These are phyloP conservation scores for Trametes pubescens DNA, from an alignment of 1,284 basidiomycete genomes.

Conservation along the genomic window DNA sequence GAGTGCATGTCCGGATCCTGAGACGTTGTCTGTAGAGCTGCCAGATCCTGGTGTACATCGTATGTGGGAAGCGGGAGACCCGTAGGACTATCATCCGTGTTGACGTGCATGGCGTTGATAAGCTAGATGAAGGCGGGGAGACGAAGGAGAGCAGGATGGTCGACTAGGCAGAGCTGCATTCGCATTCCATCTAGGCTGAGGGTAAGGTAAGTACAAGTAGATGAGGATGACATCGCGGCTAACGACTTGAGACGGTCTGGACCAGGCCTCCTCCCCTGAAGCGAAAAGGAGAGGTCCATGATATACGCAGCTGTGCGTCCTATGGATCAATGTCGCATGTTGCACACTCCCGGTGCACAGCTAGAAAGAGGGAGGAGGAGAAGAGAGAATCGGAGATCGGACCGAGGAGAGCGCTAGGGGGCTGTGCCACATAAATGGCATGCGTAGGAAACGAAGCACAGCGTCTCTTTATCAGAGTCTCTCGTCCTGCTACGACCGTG, in stretches of 20 bases:
- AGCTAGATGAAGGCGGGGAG: not conserved
- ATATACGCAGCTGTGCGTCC: not conserved
- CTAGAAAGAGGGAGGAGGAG: not conserved
- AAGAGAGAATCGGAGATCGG: not conserved
- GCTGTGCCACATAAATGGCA: not conserved
- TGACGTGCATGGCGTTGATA: not conserved
- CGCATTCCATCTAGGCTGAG: not conserved
- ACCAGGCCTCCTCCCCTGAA: too few relatives aligned
- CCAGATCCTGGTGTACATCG: not conserved
- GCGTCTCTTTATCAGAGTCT: not conserved
- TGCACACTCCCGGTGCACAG: not conserved
- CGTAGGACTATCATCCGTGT: not conserved
- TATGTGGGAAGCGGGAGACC: not conserved
- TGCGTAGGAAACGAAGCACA: not conserved
- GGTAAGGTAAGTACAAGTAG: too few relatives aligned
- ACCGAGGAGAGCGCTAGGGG: too few relatives aligned
- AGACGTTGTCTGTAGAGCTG: not conserved
- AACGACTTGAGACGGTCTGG: not conserved
- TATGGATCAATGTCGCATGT: not conserved
- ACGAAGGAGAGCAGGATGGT: not conserved
- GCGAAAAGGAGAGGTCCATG: not conserved
- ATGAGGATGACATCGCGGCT: slow-evolving; percentile 4
- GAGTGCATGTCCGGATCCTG: not conserved
- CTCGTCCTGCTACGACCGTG: not conserved
- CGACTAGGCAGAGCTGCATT: not conserved